phyloP scores from a whole-genome alignment of 345 rosid species.

The Luvunga scandens region DNA sequence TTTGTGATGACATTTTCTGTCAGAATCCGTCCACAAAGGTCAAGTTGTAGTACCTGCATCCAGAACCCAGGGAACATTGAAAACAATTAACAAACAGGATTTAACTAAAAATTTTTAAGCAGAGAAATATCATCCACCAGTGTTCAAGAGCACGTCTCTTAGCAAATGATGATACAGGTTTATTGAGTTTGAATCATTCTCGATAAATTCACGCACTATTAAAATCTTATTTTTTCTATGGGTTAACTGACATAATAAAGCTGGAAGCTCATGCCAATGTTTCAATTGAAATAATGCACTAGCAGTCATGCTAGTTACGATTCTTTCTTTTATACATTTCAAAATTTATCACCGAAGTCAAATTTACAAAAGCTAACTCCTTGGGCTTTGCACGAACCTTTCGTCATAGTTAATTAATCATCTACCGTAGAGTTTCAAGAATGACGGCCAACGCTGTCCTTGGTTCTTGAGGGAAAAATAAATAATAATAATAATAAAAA shows the following conservation, averaged over 20 bases:
- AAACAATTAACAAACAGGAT: background rate
- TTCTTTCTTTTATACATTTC: background rate
- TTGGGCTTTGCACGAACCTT: background rate
- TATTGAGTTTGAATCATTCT: background rate
- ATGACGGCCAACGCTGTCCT: background rate
- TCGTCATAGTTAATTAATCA: background rate
- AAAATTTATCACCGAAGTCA: background rate
- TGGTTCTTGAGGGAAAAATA: background rate
- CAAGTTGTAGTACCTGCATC: constrained; percentile 48
- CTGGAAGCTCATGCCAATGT: background rate
- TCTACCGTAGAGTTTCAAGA: background rate
- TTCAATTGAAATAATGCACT: background rate
- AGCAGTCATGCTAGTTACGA: background rate
- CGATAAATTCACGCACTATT: background rate
- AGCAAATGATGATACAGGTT: background rate
- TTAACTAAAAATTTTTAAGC: background rate
- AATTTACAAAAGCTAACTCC: background rate
- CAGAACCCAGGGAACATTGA: constrained; percentile 6
- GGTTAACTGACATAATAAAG: background rate
- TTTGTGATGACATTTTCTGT: constrained; percentile 26
- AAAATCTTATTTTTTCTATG: background rate
- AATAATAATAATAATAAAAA: background rate
- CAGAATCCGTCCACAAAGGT: constrained; percentile 37
- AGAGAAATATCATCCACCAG: background rate
- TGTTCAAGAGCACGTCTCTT: background rate